Evolutionary conservation across 805 yeast species (phyloP).

Genomic region (Torulaspora microellipsoides): DNA sequence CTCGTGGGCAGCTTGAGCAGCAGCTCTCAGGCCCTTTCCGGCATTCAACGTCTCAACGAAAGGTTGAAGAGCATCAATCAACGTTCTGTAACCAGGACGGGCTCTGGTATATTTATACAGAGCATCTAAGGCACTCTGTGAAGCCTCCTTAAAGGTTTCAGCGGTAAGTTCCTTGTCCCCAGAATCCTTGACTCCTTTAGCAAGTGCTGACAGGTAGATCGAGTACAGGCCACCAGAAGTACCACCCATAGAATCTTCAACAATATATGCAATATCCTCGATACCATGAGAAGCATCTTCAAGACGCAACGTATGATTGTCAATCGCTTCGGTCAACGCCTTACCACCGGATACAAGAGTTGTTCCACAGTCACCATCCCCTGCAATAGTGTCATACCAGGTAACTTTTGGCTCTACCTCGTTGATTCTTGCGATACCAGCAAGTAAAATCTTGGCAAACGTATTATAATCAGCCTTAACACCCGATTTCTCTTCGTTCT

Average conservation of each 20-base stretch:
- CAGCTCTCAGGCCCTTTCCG: constrained; percentile 48
- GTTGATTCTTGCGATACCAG: constrained; percentile 15
- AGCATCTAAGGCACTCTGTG: constrained; percentile 55
- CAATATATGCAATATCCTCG: constrained; percentile 64
- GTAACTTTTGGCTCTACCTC: constrained; percentile 55
- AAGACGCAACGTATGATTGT: constrained; percentile 12
- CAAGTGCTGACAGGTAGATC: constrained; percentile 69
- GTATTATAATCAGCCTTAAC: constrained; percentile 19
- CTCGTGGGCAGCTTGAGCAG: constrained; percentile 58
- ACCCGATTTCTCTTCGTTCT: constrained; percentile 25
- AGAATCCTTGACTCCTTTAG: constrained; percentile 35
- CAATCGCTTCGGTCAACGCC: constrained; percentile 13
- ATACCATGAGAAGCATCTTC: constrained; percentile 44
- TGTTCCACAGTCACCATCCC: constrained; percentile 91
- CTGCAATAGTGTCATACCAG: constrained; percentile 73
- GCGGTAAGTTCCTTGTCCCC: constrained; percentile 24
- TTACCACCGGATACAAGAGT: constrained; percentile 60
- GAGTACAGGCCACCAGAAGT: constrained; percentile 88
- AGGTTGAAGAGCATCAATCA: constrained; percentile 80
- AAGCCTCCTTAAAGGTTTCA: constrained; percentile 39
- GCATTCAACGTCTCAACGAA: constrained; percentile 55
- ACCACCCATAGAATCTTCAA: constrained; percentile 87
- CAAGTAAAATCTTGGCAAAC: constrained; percentile 15
- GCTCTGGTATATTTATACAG: constrained; percentile 79
- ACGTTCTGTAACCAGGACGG: constrained; percentile 77